phyloP scores from a whole-genome alignment of 805 yeast species.

The Schwanniomyces sp. region DNA sequence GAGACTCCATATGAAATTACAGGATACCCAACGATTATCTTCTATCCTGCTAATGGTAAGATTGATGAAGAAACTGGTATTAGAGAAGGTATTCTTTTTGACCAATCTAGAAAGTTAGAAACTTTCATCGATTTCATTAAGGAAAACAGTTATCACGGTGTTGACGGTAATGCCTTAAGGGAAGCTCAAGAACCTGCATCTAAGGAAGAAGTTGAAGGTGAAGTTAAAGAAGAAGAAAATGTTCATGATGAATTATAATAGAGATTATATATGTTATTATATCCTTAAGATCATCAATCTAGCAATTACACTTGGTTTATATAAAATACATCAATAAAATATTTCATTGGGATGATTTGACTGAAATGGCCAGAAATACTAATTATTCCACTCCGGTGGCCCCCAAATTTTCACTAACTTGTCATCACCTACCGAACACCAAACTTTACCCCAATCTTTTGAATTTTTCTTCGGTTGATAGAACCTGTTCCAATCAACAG shows the following conservation, averaged over 20 bases:
- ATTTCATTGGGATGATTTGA: not conserved
- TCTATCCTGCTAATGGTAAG: slow-evolving; percentile 76
- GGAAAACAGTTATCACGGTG: slow-evolving; percentile 60
- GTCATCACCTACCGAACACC: slow-evolving; percentile 90
- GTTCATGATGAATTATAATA: slow-evolving; percentile 42
- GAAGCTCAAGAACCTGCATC: slow-evolving; percentile 25
- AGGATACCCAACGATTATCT: slow-evolving; percentile 90
- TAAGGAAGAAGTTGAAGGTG: slow-evolving; percentile 18
- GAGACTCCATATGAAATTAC: slow-evolving; percentile 62
- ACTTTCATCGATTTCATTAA: slow-evolving; percentile 68
- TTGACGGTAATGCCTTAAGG: slow-evolving; percentile 49
- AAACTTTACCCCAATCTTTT: slow-evolving; percentile 45
- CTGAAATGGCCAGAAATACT: not conserved
- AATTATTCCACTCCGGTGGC: slow-evolving; percentile 15
- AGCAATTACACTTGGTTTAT: not conserved
- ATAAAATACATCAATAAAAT: not conserved
- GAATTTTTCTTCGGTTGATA: slow-evolving; percentile 15
- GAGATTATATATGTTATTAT: not conserved
- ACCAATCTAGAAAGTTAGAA: slow-evolving; percentile 74
- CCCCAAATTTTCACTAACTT: slow-evolving; percentile 69
- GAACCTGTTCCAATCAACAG: slow-evolving; percentile 68
- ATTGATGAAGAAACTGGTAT: slow-evolving; percentile 42
- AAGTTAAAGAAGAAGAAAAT: slow-evolving; percentile 14
- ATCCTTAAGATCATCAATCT: slow-evolving; percentile 1
- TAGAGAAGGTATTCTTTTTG: slow-evolving; percentile 57